Evolutionary conservation across 371 early-diverging fungal species (phyloP).

Genomic region (Mortierella sp.): DNA sequence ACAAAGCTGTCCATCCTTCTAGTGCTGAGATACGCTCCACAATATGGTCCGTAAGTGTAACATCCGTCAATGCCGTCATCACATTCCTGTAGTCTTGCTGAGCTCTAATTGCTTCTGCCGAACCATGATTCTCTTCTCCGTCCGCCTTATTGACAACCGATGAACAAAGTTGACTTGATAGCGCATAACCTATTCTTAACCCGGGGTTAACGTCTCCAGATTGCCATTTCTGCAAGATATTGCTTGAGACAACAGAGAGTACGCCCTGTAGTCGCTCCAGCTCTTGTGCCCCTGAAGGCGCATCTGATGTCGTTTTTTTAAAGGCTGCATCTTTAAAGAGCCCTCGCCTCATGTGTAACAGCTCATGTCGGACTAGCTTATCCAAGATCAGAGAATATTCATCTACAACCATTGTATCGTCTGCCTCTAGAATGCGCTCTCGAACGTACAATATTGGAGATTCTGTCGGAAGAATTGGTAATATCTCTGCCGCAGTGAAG

Average conservation of each 20-base stretch:
- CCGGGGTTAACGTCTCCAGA: constrained; percentile 67
- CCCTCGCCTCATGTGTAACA: constrained; percentile 70
- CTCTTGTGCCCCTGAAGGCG: constrained; percentile 22
- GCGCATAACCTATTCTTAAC: constrained; percentile 65
- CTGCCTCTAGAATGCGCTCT: constrained; percentile 30
- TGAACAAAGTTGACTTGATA: constrained; percentile 58
- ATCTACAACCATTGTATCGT: constrained; percentile 38
- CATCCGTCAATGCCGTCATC: constrained; percentile 65
- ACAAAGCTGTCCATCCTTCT: constrained; percentile 64
- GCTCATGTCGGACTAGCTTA: constrained; percentile 65
- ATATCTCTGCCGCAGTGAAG: constrained; percentile 63
- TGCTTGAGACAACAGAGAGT: constrained; percentile 34
- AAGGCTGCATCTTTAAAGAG: constrained; percentile 63
- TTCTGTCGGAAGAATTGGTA: constrained; percentile 58
- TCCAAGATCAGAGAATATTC: constrained; percentile 57
- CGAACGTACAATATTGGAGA: constrained; percentile 59
- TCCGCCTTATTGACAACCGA: constrained; percentile 10
- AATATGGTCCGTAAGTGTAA: constrained; percentile 67
- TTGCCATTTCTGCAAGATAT: constrained; percentile 59
- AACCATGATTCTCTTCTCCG: constrained; percentile 16
- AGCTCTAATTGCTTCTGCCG: constrained; percentile 51
- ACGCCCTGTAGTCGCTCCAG: constrained; percentile 40
- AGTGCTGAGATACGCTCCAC: constrained; percentile 64
- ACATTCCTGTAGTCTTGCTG: constrained; percentile 64
- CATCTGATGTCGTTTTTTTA: constrained; percentile 20